These are phyloP conservation scores for Ceratocystis destructans DNA, from an alignment of 2,329 filamentous ascomycete genomes.

Conservation along the genomic window DNA sequence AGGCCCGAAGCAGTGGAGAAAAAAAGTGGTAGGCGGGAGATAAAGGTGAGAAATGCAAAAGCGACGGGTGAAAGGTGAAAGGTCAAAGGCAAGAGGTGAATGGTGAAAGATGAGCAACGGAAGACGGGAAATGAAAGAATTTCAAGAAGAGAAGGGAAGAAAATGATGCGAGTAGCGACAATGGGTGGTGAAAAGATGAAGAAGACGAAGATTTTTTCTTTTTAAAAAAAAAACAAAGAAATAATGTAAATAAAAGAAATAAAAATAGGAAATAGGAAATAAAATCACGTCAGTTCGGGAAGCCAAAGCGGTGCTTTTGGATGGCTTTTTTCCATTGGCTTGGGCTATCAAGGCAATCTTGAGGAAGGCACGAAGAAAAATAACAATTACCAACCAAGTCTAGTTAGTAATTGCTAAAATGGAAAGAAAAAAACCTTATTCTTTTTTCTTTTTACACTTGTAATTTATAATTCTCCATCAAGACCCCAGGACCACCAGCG, in stretches of 20 bases:
- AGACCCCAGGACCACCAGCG: too few relatives aligned
- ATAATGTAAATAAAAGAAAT: not conserved
- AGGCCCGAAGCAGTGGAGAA: not conserved
- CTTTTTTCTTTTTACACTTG: not conserved
- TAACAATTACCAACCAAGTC: not conserved
- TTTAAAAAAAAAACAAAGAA: not conserved
- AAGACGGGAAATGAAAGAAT: not conserved
- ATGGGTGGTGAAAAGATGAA: not conserved
- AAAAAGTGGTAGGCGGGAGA: not conserved
- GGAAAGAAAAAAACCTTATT: not conserved
- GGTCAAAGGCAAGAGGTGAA: too few relatives aligned
- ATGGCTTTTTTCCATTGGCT: not conserved
- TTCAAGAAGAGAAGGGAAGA: not conserved
- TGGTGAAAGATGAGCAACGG: not conserved
- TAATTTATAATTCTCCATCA: too few relatives aligned
- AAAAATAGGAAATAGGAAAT: not conserved
- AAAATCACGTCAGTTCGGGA: constrained; percentile 6
- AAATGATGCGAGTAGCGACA: not conserved
- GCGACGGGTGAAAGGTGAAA: not conserved
- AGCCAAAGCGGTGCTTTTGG: not conserved
- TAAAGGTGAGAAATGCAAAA: not conserved
- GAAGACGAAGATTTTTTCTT: not conserved
- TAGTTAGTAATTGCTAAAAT: not conserved
- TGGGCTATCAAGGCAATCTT: not conserved
- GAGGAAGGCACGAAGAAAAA: not conserved